A percentile compares a stretch with the other conserved stretches of the same genome.
Conservation (phyloP, 805 yeast genomes). For the Metschnikowia picachoensis region DNA sequence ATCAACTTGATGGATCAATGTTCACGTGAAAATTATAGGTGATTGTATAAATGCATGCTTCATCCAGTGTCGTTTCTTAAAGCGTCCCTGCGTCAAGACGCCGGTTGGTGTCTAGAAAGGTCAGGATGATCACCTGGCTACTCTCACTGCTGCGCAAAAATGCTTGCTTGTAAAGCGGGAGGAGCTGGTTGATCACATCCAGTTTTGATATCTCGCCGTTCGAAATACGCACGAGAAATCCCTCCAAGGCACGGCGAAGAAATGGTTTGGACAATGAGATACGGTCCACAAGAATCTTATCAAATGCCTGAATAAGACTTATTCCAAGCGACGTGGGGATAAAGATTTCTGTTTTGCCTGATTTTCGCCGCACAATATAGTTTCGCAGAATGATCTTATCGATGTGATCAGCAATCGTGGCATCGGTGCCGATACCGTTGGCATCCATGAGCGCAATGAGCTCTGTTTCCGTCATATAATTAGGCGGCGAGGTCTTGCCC, state of each 20-base stretch:
- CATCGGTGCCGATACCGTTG: conserved; percentile 98
- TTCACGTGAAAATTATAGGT: background rate
- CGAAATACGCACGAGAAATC: conserved; percentile 60
- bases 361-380: conserved; percentile 51
- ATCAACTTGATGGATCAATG: no score
- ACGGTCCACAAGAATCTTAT: conserved; percentile 66
- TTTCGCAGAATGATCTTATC: conserved; percentile 68
- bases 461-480: conserved; percentile 85
- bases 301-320: conserved; percentile 86
- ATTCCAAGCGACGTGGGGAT: conserved; percentile 82
- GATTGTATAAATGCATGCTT: background rate
- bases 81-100: background rate
- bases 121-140: conserved; percentile 15
- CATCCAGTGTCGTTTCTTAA: background rate
- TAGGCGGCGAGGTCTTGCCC: conserved; percentile 81
- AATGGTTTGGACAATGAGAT: conserved; percentile 84
- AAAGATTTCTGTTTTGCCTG: conserved; percentile 41
- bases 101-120: conserved; percentile 14
- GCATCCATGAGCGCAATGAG: conserved; percentile 91
- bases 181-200: conserved; percentile 52
- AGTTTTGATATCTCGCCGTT: conserved; percentile 53
- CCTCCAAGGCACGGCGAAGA: conserved; percentile 72
- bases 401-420: conserved; percentile 97
- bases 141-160: conserved; percentile 28
- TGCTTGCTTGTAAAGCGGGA: conserved; percentile 59